Evolutionary conservation across 2,329 filamentous ascomycete species (phyloP), one percentile per base, ranked within the genome.

Genomic region (Calonectria honghensis): DNA sequence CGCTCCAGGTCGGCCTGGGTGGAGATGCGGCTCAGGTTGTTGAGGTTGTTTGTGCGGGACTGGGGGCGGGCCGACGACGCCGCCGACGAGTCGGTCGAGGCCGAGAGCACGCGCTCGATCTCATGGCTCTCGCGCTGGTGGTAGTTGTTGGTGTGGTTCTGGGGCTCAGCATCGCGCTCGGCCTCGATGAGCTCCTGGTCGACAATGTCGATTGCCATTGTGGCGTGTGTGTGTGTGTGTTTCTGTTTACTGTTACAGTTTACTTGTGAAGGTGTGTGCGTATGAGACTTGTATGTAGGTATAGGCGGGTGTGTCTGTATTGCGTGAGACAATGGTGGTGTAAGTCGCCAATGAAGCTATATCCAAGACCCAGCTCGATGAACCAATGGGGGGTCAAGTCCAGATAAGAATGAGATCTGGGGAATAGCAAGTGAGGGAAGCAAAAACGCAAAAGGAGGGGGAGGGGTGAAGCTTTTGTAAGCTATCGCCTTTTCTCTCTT

Each of bases 1-100:
- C 93, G 88, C 82, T 95, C 93, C 50, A 95, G 88, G 81, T 95
- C 93, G 78, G 87, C 86, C 76, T 92, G 89, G 5, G 93, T 95
- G 6, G 91, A 88, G n/a, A 92, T 82, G 68, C 92, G 89, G 80
- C 90, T 92, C 85, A 94, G 89, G 66, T 85, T 86, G 72, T 87
- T 85, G 75, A 84, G 61, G 63, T 75, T 73, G 32, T 75, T 84
- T 51, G 83, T 83, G 24, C 73, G 68, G 18, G 75, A 75, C 4
- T 70, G 63, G 61, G 72, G 74, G 61, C 72, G 57, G 32, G 54
- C 65, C 20, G 72, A 69, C 41, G 73, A 72, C 70, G 65, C 74
- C 68, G 73, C 70, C 27, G 79, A 78, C 2, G 74, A 75, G 6
- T 87, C 86, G 1, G 87, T 88, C 1, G 89, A 88, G 0, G 88